phyloP scores from a whole-genome alignment of 768 basidiomycete genomes.

The Chlorophyllum brunneum region DNA sequence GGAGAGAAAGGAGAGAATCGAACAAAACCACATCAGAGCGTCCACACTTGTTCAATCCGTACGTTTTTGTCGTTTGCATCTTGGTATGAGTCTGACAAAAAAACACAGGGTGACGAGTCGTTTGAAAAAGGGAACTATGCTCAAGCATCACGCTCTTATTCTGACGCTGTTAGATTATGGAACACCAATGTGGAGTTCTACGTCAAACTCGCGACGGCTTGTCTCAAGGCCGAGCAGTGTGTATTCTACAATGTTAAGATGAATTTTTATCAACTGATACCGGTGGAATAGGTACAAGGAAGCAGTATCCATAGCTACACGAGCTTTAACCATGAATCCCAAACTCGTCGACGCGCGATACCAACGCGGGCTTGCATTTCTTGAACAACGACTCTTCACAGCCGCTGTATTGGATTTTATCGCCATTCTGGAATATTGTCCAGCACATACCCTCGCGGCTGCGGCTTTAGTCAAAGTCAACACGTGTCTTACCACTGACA shows the following conservation, averaged over 20 bases:
- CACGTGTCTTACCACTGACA: conserved; percentile 13
- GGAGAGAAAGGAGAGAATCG: background rate
- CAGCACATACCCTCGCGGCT: conserved; percentile 10
- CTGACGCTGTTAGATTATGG: conserved; percentile 29
- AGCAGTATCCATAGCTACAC: conserved; percentile 34
- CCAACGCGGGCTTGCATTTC: conserved; percentile 35
- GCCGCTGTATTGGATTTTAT: conserved; percentile 25
- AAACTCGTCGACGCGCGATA: conserved; percentile 37
- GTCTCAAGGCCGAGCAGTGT: conserved; percentile 32
- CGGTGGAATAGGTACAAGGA: conserved; percentile 36
- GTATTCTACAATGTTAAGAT: conserved; percentile 2
- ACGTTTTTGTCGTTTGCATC: background rate
- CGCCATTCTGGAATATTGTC: conserved; percentile 22
- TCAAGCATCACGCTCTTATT: conserved; percentile 29
- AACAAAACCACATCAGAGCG: background rate
- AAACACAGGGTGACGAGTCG: conserved; percentile 30
- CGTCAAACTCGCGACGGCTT: conserved; percentile 31
- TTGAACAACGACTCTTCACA: conserved; percentile 28
- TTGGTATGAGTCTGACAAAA: background rate
- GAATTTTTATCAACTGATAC: too few species aligned
- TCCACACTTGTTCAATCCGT: background rate
- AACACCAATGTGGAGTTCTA: conserved; percentile 30
- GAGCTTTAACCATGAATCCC: conserved; percentile 33
- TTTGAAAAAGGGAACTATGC: conserved; percentile 27
- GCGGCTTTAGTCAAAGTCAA: conserved; percentile 19